phyloP scores from a whole-genome alignment of 1,139 yeast species.

The Pichia cactophila region DNA sequence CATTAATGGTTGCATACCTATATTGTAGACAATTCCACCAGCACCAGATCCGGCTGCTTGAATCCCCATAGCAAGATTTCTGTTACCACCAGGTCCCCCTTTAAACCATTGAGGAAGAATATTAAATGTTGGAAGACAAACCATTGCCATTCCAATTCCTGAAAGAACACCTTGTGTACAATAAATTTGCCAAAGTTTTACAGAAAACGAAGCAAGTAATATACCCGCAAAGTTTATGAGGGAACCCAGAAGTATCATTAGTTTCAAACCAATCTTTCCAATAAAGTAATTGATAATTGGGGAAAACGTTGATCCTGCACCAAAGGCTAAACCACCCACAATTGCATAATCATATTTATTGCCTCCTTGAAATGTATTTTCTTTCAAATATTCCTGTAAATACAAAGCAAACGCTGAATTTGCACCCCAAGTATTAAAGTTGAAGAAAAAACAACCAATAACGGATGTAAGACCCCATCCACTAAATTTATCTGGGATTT shows the following conservation, averaged over 20 bases:
- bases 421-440: slow-evolving; percentile 57
- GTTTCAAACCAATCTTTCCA: slow-evolving; percentile 16
- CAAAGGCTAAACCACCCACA: slow-evolving; percentile 53
- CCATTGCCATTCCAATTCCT: slow-evolving; percentile 45
- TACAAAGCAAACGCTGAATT: slow-evolving; percentile 54
- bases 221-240: background rate
- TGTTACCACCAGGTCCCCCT: slow-evolving; percentile 32
- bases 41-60: slow-evolving; percentile 56
- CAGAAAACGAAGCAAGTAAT: slow-evolving; percentile 43
- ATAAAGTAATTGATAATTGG: slow-evolving; percentile 35
- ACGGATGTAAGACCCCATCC: slow-evolving; percentile 47
- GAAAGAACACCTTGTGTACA: slow-evolving; percentile 48
- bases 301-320: slow-evolving; percentile 37
- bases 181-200: slow-evolving; percentile 44
- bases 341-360: slow-evolving; percentile 47
- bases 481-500: slow-evolving; percentile 25
- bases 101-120: slow-evolving; percentile 58
- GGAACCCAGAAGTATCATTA: slow-evolving; percentile 25
- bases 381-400: slow-evolving; percentile 40
- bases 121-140: slow-evolving; percentile 46
- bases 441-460: slow-evolving; percentile 30
- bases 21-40: slow-evolving; percentile 55
- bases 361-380: slow-evolving; percentile 41
- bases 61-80: slow-evolving; percentile 56
- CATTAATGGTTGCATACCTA: slow-evolving; percentile 41